Conservation (phyloP, 495 filamentous ascomycete species). For the Penicillium paradoxum region DNA sequence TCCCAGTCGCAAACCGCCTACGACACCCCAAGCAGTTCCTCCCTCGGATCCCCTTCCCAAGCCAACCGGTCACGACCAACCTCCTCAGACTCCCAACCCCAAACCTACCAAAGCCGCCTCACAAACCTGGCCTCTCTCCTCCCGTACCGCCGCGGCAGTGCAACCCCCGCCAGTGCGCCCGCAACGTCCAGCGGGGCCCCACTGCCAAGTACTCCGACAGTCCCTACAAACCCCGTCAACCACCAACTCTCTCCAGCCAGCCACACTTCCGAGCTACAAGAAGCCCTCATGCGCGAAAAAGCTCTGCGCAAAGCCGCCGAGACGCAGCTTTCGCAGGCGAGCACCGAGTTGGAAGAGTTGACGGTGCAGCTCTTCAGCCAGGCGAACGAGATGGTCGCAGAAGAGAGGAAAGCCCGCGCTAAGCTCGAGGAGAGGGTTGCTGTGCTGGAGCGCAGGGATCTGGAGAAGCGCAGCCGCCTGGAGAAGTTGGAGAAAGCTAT, state of each 20-base stretch:
- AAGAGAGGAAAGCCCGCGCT: constrained; percentile 75
- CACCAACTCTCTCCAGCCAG: constrained; percentile 15
- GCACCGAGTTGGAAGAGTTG: constrained; percentile 82
- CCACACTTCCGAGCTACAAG: constrained; percentile 56
- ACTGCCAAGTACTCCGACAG: constrained; percentile 19
- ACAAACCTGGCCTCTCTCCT: constrained; percentile 64
- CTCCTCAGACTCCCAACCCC: constrained; percentile 35
- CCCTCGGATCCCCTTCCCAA: constrained; percentile 30
- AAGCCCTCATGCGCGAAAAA: constrained; percentile 67
- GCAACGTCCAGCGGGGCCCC: constrained; percentile 36
- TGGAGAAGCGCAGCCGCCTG: constrained; percentile 63
- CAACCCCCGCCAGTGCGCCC: constrained; percentile 25
- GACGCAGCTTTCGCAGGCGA: constrained; percentile 62
- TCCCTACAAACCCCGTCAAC: constrained; percentile 12
- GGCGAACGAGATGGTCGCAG: constrained; percentile 96
- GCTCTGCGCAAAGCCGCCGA: constrained; percentile 70
- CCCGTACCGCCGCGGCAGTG: constrained; percentile 51
- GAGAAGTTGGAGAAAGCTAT: constrained; percentile 77
- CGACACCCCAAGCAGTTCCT: constrained; percentile 27
- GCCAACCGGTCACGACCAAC: constrained; percentile 20
- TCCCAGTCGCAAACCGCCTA: constrained; percentile 30
- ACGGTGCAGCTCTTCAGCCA: constrained; percentile 82
- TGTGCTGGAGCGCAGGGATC: constrained; percentile 64
- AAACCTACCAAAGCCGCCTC: constrained; percentile 34
- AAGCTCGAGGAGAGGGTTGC: constrained; percentile 71